Percentiles rank a stretch among this genome's conserved stretches.
Evolutionary conservation across 805 yeast genomes (phyloP).

Genomic region (Candida michaelii): DNA sequence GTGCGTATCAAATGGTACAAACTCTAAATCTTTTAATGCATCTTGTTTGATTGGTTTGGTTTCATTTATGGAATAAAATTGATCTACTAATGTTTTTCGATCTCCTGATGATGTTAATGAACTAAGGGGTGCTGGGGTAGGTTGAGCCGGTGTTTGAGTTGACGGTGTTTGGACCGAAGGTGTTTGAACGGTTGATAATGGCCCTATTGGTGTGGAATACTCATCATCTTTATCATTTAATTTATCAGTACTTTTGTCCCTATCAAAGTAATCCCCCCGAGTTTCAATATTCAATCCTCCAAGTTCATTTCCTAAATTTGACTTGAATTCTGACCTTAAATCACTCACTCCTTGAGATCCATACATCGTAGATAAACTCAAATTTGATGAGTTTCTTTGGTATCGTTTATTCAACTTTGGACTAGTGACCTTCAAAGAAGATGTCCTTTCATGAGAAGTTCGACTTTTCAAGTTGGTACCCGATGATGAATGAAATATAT

Average conservation of each 20-base stretch:
- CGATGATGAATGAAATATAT: neutral
- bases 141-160: neutral
- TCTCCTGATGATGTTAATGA: slow-evolving; percentile 12
- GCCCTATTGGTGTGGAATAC: neutral
- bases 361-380: slow-evolving; percentile 3
- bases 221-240: neutral
- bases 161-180: neutral
- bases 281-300: slow-evolving; percentile 1
- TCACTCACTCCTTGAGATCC: neutral
- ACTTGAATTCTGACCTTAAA: too few relatives aligned
- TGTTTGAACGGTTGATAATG: neutral
- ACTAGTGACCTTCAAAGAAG: slow-evolving; percentile 2
- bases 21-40: slow-evolving; percentile 6
- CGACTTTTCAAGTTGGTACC: slow-evolving; percentile 3
- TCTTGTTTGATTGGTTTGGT: slow-evolving; percentile 8
- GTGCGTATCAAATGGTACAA: slow-evolving; percentile 9
- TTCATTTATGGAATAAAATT: slow-evolving; percentile 27
- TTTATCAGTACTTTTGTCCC: too few relatives aligned
- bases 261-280: slow-evolving; percentile 1
- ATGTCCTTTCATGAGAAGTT: neutral
- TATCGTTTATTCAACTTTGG: slow-evolving; percentile 2
- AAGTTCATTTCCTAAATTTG: neutral
- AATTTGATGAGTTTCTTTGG: neutral
- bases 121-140: neutral
- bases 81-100: slow-evolving; percentile 40